Evolutionary conservation across 1,139 yeast genomes (phyloP), one percentile per base, ranked within the genome.

Genomic region (Pichia sp.): DNA sequence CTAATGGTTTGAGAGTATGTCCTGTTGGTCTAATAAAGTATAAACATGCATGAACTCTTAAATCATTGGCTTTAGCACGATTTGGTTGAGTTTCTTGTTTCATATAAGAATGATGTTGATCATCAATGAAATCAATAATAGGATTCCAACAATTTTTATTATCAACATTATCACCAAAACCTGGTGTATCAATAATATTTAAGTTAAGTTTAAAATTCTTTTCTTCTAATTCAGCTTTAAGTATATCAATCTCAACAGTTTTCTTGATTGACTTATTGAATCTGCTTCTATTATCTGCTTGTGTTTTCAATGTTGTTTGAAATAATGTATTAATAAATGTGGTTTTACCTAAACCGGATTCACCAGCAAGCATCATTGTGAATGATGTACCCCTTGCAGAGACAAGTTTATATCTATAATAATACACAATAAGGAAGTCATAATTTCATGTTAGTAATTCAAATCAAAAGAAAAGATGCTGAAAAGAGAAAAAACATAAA

Each of bases 1-100:
- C 99, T 60, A 92, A 74, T 3, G 98, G 97, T 68, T 88, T 89
- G 59, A 92, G 74, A 40, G 95, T 80, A 67, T 90, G 97, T 40
- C 97, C 98, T 1, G 97, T 87, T 49, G 98, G 98, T 60, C 96
- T 82, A 59, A 92, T 87, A 65, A 92, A 92, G 70, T 92, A 92
- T 53, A 92, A 74, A 67, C 96, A 90, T 4, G 95, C 97, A 63
- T 92, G 97, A 34, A 92, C 97, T 58, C 98, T 79, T 67, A 89
- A 72, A 68, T 94, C 98, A 60, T 81, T 83, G 63, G 75, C 79
- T 50, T 72, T 73, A 5, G 54, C 59, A 67, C 98, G 82, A 51
- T 69, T 67, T 35, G 98, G 98, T 70, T 94, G 98, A 67, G 89
- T 95, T 67, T 92, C 97, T 70, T 94, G 98, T 63, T 87, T 83